phyloP scores from a whole-genome alignment of 768 basidiomycete genomes.

The Auricularia sp. region DNA sequence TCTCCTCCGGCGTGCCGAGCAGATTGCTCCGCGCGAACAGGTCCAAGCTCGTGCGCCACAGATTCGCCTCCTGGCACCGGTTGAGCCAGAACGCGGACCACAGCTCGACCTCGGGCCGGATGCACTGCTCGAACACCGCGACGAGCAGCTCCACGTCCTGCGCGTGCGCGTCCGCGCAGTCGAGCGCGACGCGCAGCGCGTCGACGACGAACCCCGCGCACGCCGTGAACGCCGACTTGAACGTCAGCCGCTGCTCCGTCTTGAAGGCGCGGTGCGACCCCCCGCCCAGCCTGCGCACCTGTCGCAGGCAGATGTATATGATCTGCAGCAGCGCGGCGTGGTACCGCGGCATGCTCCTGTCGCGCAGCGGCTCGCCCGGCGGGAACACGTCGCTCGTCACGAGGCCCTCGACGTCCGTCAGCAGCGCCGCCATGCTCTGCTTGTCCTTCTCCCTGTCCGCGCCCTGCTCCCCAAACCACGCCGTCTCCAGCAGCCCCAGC shows the following conservation, averaged over 20 bases:
- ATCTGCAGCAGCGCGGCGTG: constrained; percentile 75
- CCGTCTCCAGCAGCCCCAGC: constrained; percentile 67
- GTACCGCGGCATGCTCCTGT: constrained; percentile 53
- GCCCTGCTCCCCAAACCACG: constrained; percentile 42
- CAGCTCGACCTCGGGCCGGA: constrained; percentile 51
- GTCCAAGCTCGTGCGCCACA: constrained; percentile 66
- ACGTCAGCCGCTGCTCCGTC: constrained; percentile 50
- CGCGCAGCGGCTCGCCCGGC: constrained; percentile 63
- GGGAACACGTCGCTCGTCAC: constrained; percentile 66
- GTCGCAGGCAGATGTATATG: constrained; percentile 64
- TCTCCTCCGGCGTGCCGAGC: constrained; percentile 57
- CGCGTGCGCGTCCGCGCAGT: constrained; percentile 49
- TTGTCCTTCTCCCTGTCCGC: constrained; percentile 46
- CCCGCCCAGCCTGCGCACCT: constrained; percentile 41
- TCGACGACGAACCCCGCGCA: constrained; percentile 59
- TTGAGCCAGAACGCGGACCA: constrained; percentile 72
- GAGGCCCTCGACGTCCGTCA: constrained; percentile 52
- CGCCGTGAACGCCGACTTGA: constrained; percentile 52
- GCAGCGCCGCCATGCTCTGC: constrained; percentile 49
- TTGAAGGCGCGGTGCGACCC: constrained; percentile 39
- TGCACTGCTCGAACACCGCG: constrained; percentile 76
- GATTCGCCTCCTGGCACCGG: constrained; percentile 68
- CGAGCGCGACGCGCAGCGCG: constrained; percentile 53
- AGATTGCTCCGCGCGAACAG: constrained; percentile 61
- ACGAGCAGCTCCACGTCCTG: constrained; percentile 74